A percentile compares a stretch with the other conserved stretches of the same genome.
These are phyloP conservation scores for Boletellus ananiceps DNA, from an alignment of 768 basidiomycete genomes.

Conservation along the genomic window DNA sequence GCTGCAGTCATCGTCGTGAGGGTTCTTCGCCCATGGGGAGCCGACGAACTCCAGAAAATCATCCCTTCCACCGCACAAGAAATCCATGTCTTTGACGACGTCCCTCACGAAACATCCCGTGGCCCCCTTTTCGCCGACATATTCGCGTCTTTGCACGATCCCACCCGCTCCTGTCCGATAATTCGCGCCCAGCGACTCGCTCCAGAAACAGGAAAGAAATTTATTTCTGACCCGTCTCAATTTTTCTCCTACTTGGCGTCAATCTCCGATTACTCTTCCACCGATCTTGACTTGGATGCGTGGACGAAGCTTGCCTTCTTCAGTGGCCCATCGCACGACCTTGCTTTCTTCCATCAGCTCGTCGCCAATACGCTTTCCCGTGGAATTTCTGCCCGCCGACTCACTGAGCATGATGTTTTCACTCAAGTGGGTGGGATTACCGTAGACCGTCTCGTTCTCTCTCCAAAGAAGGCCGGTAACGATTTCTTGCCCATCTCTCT, in stretches of 20 bases:
- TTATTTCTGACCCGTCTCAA: constrained; percentile 39
- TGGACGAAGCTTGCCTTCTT: constrained; percentile 48
- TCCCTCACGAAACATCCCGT: constrained; percentile 54
- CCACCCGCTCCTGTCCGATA: constrained; percentile 29
- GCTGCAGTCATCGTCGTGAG: constrained; percentile 70
- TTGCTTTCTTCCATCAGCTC: constrained; percentile 45
- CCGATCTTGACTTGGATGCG: constrained; percentile 23
- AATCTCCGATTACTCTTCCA: constrained; percentile 24
- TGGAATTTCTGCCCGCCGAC: constrained; percentile 52
- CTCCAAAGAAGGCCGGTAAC: constrained; percentile 37
- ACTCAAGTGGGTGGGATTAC: constrained; percentile 69
- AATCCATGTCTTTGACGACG: constrained; percentile 78
- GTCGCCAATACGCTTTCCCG: constrained; percentile 56
- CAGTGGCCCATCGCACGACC: constrained; percentile 42
- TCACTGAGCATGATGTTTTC: constrained; percentile 71
- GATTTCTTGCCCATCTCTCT: constrained; percentile 50
- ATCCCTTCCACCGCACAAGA: constrained; percentile 56
- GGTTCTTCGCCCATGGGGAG: constrained; percentile 81
- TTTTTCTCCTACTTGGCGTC: constrained; percentile 41
- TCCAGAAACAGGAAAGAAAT: constrained; percentile 52
- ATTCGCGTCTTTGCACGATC: constrained; percentile 51
- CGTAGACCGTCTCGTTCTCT: constrained; percentile 64
- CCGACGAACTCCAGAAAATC: constrained; percentile 51
- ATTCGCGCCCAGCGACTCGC: constrained; percentile 57
- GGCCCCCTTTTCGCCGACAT: constrained; percentile 73